Percentiles rank a stretch among this genome's conserved stretches.
These are phyloP conservation scores for Cyberlindnera subsufficiens DNA, from an alignment of 805 yeast genomes.

Conservation along the genomic window DNA sequence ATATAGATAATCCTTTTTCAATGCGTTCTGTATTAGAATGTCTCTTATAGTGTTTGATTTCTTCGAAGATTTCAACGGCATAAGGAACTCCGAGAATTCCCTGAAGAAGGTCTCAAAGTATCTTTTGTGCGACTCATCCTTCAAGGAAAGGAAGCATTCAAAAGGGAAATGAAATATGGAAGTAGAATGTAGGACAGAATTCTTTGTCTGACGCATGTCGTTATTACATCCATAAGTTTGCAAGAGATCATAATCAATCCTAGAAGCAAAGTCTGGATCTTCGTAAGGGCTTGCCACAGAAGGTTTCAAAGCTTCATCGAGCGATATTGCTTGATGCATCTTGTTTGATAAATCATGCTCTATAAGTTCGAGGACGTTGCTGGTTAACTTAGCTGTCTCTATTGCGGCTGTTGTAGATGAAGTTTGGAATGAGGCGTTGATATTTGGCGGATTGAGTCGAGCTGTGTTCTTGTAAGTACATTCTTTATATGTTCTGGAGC, in stretches of 20 bases:
- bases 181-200: neutral
- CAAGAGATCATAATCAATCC: neutral
- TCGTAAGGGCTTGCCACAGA: slow-evolving; percentile 1
- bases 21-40: slow-evolving; percentile 41
- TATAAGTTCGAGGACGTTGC: slow-evolving; percentile 10
- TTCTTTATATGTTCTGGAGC: slow-evolving; percentile 2
- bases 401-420: no score
- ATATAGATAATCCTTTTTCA: slow-evolving; percentile 42
- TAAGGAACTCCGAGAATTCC: slow-evolving; percentile 17
- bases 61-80: slow-evolving; percentile 17
- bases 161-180: slow-evolving; percentile 14
- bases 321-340: slow-evolving; percentile 12
- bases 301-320: neutral
- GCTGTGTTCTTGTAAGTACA: slow-evolving; percentile 6
- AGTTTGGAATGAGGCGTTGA: no score
- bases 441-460: neutral
- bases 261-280: slow-evolving; percentile 6
- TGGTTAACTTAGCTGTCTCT: neutral
- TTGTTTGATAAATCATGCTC: slow-evolving; percentile 16
- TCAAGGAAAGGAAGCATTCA: slow-evolving; percentile 9
- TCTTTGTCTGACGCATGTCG: neutral
- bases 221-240: neutral
- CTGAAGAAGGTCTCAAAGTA: slow-evolving; percentile 21
- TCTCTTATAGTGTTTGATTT: slow-evolving; percentile 46
- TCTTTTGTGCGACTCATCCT: slow-evolving; percentile 13